phyloP scores from a whole-genome alignment of 352 stramenopile species.

The Pythium brassicae region DNA sequence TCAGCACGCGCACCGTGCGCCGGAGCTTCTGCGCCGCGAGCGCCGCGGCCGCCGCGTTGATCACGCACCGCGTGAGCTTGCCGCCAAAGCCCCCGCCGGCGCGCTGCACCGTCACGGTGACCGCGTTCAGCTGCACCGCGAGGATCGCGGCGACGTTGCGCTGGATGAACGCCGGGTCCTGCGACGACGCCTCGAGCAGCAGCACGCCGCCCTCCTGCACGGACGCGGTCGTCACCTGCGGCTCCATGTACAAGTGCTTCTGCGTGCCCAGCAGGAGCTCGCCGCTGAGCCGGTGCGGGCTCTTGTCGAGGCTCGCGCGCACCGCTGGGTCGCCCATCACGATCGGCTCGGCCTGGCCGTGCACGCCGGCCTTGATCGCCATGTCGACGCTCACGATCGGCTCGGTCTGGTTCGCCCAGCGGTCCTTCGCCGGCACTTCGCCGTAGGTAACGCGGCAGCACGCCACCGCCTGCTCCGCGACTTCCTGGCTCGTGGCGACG shows the following conservation, averaged over 20 bases:
- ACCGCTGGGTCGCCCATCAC: slow-evolving; percentile 75
- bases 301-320: slow-evolving; percentile 70
- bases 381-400: slow-evolving; percentile 35
- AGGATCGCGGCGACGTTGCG: slow-evolving; percentile 83
- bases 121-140: slow-evolving; percentile 83
- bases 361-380: slow-evolving; percentile 23
- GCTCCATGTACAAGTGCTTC: slow-evolving; percentile 97
- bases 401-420: slow-evolving; percentile 23
- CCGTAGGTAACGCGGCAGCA: slow-evolving; percentile 50
- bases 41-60: slow-evolving; percentile 88
- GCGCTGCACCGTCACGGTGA: slow-evolving; percentile 91
- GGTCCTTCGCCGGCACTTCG: slow-evolving; percentile 15
- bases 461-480: slow-evolving; percentile 86
- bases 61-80: slow-evolving; percentile 93
- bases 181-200: slow-evolving; percentile 89
- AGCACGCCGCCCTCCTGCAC: slow-evolving; percentile 89
- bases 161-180: slow-evolving; percentile 93
- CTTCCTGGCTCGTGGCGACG: slow-evolving; percentile 26
- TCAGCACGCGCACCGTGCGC: slow-evolving; percentile 86
- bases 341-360: slow-evolving; percentile 73
- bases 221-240: slow-evolving; percentile 74
- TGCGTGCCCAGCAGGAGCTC: slow-evolving; percentile 89
- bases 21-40: slow-evolving; percentile 87
- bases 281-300: slow-evolving; percentile 90
- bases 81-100: slow-evolving; percentile 96